A percentile compares a stretch with the other conserved stretches of the same genome.
phyloP scores from a whole-genome alignment of 2,329 filamentous ascomycete genomes.

The Dendrostoma leiphaemia region DNA sequence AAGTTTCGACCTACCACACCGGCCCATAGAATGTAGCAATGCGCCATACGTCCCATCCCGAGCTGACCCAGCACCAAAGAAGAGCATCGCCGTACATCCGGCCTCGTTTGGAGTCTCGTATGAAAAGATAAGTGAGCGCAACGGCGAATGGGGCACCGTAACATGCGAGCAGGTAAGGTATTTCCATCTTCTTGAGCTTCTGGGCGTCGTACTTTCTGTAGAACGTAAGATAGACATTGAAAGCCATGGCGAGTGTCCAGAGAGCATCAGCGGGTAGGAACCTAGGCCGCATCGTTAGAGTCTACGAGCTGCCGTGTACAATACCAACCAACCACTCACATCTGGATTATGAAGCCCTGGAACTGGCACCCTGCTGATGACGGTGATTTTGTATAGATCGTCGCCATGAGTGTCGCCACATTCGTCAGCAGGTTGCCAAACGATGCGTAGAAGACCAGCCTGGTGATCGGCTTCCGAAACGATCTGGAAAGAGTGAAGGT shows the following conservation, averaged over 20 bases:
- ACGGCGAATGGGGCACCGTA: slow-evolving; percentile 73
- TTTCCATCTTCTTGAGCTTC: slow-evolving; percentile 65
- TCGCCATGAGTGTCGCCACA: slow-evolving; percentile 71
- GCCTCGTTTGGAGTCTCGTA: slow-evolving; percentile 47
- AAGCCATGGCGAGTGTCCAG: slow-evolving; percentile 79
- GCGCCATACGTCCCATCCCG: slow-evolving; percentile 67
- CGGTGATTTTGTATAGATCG: slow-evolving; percentile 51
- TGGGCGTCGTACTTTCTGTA: slow-evolving; percentile 69
- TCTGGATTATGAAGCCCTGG: slow-evolving; percentile 78
- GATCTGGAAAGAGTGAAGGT: slow-evolving; percentile 67
- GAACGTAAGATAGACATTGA: slow-evolving; percentile 81
- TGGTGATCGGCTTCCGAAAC: slow-evolving; percentile 85
- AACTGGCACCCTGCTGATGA: slow-evolving; percentile 62
- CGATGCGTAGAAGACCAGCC: slow-evolving; percentile 81
- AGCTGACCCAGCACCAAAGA: slow-evolving; percentile 80
- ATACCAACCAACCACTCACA: slow-evolving; percentile 53
- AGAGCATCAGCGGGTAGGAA: slow-evolving; percentile 75
- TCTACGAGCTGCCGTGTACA: neutral
- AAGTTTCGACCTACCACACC: slow-evolving; percentile 52
- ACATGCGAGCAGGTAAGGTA: slow-evolving; percentile 65
- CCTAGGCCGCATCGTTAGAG: slow-evolving; percentile 43
- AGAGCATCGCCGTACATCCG: slow-evolving; percentile 72
- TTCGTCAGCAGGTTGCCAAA: slow-evolving; percentile 79
- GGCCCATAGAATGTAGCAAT: slow-evolving; percentile 74
- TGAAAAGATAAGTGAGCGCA: slow-evolving; percentile 65